Base-by-base conservation (phyloP, 352 stramenopile species). In the Phytopythium montanum region DNA sequence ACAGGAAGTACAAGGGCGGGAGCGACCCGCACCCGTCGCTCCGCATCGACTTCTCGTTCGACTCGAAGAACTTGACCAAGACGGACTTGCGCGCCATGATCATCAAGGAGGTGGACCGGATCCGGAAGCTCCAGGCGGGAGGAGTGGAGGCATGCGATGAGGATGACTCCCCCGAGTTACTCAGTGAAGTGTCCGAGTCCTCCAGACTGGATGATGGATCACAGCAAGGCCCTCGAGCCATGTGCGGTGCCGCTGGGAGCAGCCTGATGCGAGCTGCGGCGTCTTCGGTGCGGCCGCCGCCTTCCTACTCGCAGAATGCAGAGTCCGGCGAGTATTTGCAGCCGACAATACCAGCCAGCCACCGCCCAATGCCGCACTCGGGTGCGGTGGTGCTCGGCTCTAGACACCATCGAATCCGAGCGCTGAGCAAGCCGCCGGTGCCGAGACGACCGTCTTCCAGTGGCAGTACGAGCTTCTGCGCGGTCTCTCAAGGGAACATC, bases 11-110 rank as follows among this genome's bases (percentile, higher is more conserved):
- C 66, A 81, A 79, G 36, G 66, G 59, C 3, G 68, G 64, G 6
- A 56, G 62, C 0, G 76, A 87, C 25, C 74, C 76, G 18, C 59
- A 72, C 5, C 62, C 75, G 1, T 64, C 62, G 18, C 54, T 77
- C 38, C 66, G 70, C 5, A 67, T 79, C 2, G 79, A 88, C 57
- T 90, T 91, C 49, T 82, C 79, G 18, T 93, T 91, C 52, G 83
- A 93, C 50, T 67, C 74, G 25, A 85, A 90, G 56, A 90, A 90
- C 48, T 64, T 91, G 38, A 88, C 61, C 16, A 88, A 85, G 53
- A 65, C 78, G 58, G 83, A 93, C 58, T 65, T 93, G 1, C 75
- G 76, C 2, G 68, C 81, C 34, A 61, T 93, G 18, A 88, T 91
- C 26, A 67, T 91, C 54, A 79, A 88, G 38, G 76, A 93, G 56